Conservation (phyloP, 129 eudicot genomes). For the Gnaphalium uliginosum region DNA sequence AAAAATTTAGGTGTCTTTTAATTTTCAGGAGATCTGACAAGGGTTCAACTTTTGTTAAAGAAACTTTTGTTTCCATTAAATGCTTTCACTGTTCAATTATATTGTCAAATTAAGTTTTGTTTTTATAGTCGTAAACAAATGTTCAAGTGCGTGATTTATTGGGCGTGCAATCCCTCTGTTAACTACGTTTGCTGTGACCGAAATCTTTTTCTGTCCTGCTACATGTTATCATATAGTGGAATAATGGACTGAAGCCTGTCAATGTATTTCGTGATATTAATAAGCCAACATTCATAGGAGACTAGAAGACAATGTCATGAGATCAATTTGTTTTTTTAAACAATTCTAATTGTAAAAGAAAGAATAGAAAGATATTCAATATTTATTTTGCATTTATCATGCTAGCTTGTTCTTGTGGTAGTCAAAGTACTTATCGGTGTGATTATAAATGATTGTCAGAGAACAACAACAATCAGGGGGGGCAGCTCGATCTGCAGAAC, state of each 20-base stretch:
- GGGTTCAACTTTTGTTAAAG: too few species aligned
- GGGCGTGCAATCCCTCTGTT: too few species aligned
- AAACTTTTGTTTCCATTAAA: background rate
- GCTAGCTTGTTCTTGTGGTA: conserved; percentile 2
- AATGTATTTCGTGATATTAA: background rate
- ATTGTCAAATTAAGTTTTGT: background rate
- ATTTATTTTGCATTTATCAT: background rate
- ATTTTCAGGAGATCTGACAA: background rate
- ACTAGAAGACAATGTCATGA: background rate
- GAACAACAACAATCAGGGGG: conserved; percentile 76
- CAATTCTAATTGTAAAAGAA: background rate
- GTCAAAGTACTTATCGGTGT: background rate
- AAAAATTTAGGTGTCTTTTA: background rate
- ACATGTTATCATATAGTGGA: background rate
- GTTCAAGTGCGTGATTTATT: background rate
- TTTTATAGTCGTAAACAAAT: background rate
- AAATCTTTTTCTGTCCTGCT: too few species aligned
- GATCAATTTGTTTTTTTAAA: background rate
- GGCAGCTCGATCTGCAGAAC: conserved; percentile 76
- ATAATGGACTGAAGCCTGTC: background rate
- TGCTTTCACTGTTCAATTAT: background rate
- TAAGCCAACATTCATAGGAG: background rate
- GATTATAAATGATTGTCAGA: conserved; percentile 22
- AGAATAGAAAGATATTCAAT: background rate
- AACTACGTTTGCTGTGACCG: too few species aligned